Conservation (phyloP, 352 stramenopile genomes). For the Salisapilia sapeloensis region DNA sequence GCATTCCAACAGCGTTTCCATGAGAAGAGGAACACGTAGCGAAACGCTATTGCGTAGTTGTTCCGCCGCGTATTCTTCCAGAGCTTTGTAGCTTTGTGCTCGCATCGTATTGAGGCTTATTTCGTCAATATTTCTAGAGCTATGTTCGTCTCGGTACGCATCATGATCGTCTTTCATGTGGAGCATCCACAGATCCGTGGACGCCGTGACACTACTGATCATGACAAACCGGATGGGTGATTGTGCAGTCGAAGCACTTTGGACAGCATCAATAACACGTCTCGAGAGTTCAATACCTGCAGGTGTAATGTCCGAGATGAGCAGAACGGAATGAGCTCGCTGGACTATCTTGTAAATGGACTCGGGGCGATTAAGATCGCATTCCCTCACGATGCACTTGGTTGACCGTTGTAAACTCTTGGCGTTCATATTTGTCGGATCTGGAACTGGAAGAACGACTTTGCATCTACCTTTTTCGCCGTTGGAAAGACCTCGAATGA, state of each 20-base stretch:
- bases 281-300: neutral
- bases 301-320: neutral
- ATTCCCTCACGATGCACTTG: conserved; percentile 26
- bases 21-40: conserved; percentile 47
- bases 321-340: neutral
- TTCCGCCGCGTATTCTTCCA: conserved; percentile 42
- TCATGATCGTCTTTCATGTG: no score
- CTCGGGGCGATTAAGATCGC: neutral
- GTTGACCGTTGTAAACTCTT: conserved; percentile 30
- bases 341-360: neutral
- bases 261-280: conserved; percentile 3
- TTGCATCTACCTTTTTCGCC: conserved; percentile 18
- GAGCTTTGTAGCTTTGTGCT: conserved; percentile 29
- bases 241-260: no score
- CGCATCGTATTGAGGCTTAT: no score
- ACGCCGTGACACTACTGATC: neutral
- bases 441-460: conserved; percentile 40
- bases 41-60: conserved; percentile 25
- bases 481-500: conserved; percentile 25
- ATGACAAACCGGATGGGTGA: neutral
- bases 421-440: conserved; percentile 21
- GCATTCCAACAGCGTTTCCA: conserved; percentile 63
- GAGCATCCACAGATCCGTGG: no score
- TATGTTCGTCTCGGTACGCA: no score
- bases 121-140: no score